These are phyloP conservation scores for Paraphoma chrysanthemicola DNA, from an alignment of 2,329 filamentous ascomycete genomes.

Conservation along the genomic window DNA sequence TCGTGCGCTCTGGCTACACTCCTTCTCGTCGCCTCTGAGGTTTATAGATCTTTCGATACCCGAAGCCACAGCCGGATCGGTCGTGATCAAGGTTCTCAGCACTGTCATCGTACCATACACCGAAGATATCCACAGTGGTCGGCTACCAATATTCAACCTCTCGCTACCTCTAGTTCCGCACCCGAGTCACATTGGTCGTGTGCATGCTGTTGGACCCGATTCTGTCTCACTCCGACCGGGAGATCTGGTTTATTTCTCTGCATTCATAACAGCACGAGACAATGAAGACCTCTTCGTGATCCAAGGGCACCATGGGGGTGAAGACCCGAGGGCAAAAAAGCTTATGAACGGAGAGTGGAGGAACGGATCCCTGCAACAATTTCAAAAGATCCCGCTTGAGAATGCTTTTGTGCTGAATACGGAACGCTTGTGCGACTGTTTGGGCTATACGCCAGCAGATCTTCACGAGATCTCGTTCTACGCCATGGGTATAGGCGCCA, in stretches of 20 bases:
- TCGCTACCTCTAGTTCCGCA: background rate
- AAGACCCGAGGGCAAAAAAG: background rate
- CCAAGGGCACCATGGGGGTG: background rate
- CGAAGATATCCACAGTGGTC: background rate
- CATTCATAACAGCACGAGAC: background rate
- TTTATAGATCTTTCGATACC: conserved; percentile 37
- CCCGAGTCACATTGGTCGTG: background rate
- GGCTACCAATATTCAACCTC: background rate
- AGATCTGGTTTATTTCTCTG: background rate
- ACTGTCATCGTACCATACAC: background rate
- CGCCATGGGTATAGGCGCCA: background rate
- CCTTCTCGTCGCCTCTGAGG: background rate
- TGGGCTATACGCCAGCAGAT: background rate
- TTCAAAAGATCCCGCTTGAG: background rate
- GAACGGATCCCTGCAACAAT: background rate
- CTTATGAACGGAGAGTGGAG: background rate
- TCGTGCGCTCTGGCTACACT: no score
- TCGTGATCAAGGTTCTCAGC: background rate
- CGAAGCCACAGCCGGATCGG: conserved; percentile 31
- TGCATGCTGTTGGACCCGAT: background rate
- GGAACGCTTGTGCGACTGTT: background rate
- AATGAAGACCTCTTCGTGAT: background rate
- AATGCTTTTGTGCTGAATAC: background rate
- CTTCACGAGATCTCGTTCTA: background rate
- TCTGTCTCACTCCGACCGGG: background rate